Percentiles rank a stretch among this genome's conserved stretches.
phyloP scores from a whole-genome alignment of 164 flowering plant genomes.

The Stephania japonica region DNA sequence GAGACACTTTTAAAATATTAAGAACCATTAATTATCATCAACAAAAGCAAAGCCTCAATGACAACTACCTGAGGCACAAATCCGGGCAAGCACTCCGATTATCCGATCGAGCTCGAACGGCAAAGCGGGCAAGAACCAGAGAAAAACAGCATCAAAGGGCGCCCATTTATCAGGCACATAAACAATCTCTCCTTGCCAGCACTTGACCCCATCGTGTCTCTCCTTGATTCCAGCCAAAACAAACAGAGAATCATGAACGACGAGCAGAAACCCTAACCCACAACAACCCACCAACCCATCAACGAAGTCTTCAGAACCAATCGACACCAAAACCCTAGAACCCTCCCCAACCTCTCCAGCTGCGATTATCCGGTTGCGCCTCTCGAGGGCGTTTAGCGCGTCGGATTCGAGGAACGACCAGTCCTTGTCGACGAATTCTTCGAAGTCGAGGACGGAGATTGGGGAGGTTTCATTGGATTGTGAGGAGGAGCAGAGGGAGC shows the following conservation, averaged over 20 bases:
- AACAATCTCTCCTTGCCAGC: slow-evolving; percentile 87
- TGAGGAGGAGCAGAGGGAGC: background rate
- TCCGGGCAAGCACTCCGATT: slow-evolving; percentile 39
- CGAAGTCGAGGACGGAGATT: slow-evolving; percentile 41
- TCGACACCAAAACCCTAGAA: slow-evolving; percentile 66
- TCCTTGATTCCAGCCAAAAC: slow-evolving; percentile 69
- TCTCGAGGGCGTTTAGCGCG: slow-evolving; percentile 25
- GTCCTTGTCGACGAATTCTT: slow-evolving; percentile 68
- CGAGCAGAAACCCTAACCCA: slow-evolving; percentile 39
- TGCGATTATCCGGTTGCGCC: slow-evolving; percentile 41
- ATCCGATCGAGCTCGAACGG: slow-evolving; percentile 50
- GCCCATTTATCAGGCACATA: slow-evolving; percentile 77
- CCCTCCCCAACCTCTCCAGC: slow-evolving; percentile 41
- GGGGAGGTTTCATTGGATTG: slow-evolving; percentile 37
- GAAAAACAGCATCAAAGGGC: slow-evolving; percentile 70
- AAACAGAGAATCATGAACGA: slow-evolving; percentile 84
- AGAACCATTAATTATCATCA: no score
- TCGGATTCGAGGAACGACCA: slow-evolving; percentile 86
- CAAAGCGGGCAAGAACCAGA: slow-evolving; percentile 73
- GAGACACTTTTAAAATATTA: no score
- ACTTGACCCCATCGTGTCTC: slow-evolving; percentile 62
- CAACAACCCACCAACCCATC: slow-evolving; percentile 46
- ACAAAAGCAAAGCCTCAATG: no score
- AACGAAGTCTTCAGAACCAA: slow-evolving; percentile 62
- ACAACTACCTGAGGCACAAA: slow-evolving; percentile 56